phyloP scores from a whole-genome alignment of 1,284 basidiomycete species.

The Puccinia polysora region DNA sequence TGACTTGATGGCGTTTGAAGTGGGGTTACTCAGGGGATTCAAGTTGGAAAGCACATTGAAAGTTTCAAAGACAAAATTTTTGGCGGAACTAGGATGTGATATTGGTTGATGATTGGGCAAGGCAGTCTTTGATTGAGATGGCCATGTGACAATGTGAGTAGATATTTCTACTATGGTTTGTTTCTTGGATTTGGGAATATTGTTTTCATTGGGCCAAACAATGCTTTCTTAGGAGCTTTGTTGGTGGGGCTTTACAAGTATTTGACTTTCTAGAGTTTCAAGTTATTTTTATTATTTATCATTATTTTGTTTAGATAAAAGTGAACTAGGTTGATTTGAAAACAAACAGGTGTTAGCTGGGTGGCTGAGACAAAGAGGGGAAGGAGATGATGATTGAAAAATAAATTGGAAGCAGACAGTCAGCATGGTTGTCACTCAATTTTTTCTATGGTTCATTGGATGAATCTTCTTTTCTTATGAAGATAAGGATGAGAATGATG shows the following conservation, averaged over 20 bases:
- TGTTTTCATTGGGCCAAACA: not conserved
- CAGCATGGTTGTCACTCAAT: too few relatives aligned
- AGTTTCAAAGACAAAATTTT: not conserved
- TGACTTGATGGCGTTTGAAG: not conserved
- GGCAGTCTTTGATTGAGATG: not conserved
- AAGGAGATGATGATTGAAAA: too few relatives aligned
- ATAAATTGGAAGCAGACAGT: too few relatives aligned
- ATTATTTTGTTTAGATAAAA: too few relatives aligned
- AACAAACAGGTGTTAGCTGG: not conserved
- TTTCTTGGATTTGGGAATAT: not conserved
- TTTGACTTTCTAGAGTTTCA: conserved; percentile 18
- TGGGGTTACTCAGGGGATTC: not conserved
- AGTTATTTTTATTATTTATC: too few relatives aligned
- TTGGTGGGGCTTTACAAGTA: conserved; percentile 13
- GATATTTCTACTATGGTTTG: not conserved
- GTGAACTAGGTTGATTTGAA: not conserved
- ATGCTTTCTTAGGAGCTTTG: conserved; percentile 19
- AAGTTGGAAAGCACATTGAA: not conserved
- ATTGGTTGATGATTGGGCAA: not conserved
- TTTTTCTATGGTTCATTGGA: too few relatives aligned
- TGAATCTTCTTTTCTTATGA: too few relatives aligned
- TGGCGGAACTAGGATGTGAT: too few relatives aligned
- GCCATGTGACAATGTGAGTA: not conserved
- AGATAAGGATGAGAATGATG: too few relatives aligned
- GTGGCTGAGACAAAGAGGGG: not conserved